phyloP scores from a whole-genome alignment of 768 basidiomycete genomes.

The Amanita molliuscula region DNA sequence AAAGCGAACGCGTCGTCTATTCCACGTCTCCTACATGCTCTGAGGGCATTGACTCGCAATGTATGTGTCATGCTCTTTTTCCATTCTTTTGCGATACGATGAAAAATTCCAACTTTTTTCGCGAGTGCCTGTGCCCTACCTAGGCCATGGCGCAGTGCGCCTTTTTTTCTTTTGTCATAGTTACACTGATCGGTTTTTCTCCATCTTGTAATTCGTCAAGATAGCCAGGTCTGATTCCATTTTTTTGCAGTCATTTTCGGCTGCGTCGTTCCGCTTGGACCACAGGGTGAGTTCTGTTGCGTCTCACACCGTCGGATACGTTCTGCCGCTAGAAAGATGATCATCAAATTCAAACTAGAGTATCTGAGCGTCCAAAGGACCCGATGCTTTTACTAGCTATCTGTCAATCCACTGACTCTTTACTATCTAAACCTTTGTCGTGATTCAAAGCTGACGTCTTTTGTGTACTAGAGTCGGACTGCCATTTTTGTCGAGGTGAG shows the following conservation, averaged over 20 bases:
- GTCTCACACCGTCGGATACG: slow-evolving; percentile 3
- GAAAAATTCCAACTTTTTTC: slow-evolving; percentile 32
- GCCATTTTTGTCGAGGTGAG: slow-evolving; percentile 22
- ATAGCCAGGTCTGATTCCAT: not conserved
- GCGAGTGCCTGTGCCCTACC: slow-evolving; percentile 45
- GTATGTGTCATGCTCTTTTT: not conserved
- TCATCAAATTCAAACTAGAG: slow-evolving; percentile 80
- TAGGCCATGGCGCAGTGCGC: slow-evolving; percentile 44
- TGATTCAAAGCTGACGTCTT: not conserved
- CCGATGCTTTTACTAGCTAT: slow-evolving; percentile 62
- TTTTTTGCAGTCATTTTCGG: not conserved
- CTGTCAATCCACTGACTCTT: slow-evolving; percentile 46
- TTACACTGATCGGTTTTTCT: slow-evolving; percentile 70
- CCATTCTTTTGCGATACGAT: slow-evolving; percentile 38
- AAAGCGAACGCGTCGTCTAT: too few species aligned
- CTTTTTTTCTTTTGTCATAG: slow-evolving; percentile 69
- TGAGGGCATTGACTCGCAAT: too few species aligned
- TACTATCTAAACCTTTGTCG: not conserved
- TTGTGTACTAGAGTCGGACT: not conserved
- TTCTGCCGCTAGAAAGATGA: slow-evolving; percentile 35
- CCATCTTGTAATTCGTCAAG: not conserved
- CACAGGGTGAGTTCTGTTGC: not conserved
- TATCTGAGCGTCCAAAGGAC: slow-evolving; percentile 65
- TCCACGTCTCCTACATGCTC: too few species aligned
- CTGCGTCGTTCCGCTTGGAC: too few species aligned